Evolutionary conservation across 352 stramenopile species (phyloP), one percentile per base, ranked within the genome.

Genomic region (Halophytophthora polymorphica): DNA sequence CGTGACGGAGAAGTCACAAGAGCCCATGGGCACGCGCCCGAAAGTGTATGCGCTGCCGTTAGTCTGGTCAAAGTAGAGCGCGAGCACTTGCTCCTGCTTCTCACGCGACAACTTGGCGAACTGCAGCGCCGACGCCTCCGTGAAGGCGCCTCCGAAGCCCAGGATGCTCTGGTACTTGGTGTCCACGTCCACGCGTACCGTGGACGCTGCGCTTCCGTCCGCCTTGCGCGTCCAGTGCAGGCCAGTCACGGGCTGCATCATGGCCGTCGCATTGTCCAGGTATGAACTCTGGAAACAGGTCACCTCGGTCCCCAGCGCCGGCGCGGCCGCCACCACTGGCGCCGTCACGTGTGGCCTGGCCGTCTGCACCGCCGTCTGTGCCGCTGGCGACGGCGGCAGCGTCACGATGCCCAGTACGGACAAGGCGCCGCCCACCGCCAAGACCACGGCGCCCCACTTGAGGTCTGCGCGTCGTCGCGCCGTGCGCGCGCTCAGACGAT

Each of bases 101-200:
- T 76, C 63, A 3, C 31, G 37, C 10, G 89, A 66, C 35, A 98
- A 59, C 54, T 90, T 93, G 0, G 69, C 54, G 50, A 97, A 95
- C 56, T 97, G 86, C 42, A 96, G 64, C 7, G 83, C 81, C n/a
- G 90, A 71, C 13, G 88, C 81, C 52, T 98, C 92, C 2, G 92
- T 98, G 55, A 98, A 97, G 0, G 92, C 90, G 14, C 90, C 92
- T 18, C 92, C 88, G 66, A 98, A 98, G 35, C 92, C 92, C 45
- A 89, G 68, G 28, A 94, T 90, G 56, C 87, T 73, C 58, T 94
- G 83, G 61, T 69, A 90, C 45, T 71, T 61, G 13, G 70, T 69
- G 17, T 59, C 50, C 18, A 61, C 57, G 45, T 93, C 78, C 21
- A 93, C 66, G 1, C 28, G 11, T 57, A 93, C 80, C 31, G 61